Conservation (phyloP, 176 grass and related monocot species). For the Elaeis guineensis region DNA sequence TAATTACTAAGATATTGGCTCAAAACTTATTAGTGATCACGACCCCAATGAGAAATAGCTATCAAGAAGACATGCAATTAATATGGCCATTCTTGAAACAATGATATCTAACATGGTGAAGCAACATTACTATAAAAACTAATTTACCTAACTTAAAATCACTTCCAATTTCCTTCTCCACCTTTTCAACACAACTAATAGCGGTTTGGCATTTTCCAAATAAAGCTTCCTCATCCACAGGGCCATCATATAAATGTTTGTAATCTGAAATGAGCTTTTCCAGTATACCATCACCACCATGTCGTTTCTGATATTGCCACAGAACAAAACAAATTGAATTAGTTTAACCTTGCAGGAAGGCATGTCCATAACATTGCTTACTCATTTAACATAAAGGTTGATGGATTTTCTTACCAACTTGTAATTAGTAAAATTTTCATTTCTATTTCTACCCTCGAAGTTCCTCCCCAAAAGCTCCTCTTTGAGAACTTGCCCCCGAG, state of each 20-base stretch:
- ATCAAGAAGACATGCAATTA: no score
- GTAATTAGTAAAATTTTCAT: conserved; percentile 25
- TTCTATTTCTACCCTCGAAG: conserved; percentile 34
- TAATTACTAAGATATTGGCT: no score
- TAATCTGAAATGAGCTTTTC: conserved; percentile 69
- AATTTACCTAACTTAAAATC: conserved; percentile 42
- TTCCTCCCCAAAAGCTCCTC: conserved; percentile 51
- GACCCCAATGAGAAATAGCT: no score
- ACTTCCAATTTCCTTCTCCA: conserved; percentile 28
- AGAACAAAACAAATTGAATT: conserved; percentile 11
- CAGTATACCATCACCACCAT: conserved; percentile 32
- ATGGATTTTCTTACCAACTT: conserved; percentile 44
- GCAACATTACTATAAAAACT: no score
- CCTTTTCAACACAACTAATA: conserved; percentile 68
- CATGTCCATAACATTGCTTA: background rate
- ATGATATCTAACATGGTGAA: no score
- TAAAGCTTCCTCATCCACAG: conserved; percentile 46
- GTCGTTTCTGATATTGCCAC: conserved; percentile 42
- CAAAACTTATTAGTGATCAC: no score
- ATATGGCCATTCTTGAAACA: no score
- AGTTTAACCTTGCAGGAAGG: background rate
- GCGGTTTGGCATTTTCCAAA: conserved; percentile 57
- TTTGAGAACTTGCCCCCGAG: conserved; percentile 59
- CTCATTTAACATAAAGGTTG: background rate
- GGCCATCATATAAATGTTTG: conserved; percentile 40